These are phyloP conservation scores for Phytophthora vignae DNA, from an alignment of 352 stramenopile genomes.

Conservation along the genomic window DNA sequence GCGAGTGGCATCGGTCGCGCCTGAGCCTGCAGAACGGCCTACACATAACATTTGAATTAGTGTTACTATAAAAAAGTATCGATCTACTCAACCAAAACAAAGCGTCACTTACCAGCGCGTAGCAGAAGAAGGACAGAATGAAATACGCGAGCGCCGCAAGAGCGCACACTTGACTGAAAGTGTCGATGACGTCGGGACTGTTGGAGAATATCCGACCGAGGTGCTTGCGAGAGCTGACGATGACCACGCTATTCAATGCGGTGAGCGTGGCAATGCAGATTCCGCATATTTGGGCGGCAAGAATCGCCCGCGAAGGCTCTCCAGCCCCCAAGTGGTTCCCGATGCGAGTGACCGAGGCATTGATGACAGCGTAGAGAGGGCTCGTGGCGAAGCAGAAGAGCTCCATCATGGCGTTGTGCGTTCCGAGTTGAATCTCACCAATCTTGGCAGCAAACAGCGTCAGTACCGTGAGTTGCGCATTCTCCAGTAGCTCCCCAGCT, in stretches of 20 bases:
- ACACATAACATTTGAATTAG: conserved; percentile 15
- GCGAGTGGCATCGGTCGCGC: conserved; percentile 61
- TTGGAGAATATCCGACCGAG: conserved; percentile 81
- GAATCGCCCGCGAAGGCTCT: conserved; percentile 43
- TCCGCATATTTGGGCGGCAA: conserved; percentile 60
- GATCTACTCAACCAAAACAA: no score
- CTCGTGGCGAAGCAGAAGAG: conserved; percentile 83
- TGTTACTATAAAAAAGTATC: no score
- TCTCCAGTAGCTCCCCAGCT: conserved; percentile 72
- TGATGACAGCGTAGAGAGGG: conserved; percentile 79
- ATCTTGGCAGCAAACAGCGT: conserved; percentile 76
- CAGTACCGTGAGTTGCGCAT: conserved; percentile 80
- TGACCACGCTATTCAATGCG: conserved; percentile 44
- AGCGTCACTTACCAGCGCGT: conserved; percentile 59
- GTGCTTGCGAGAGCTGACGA: conserved; percentile 48
- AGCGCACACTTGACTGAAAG: conserved; percentile 61
- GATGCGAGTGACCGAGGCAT: conserved; percentile 71
- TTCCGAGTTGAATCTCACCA: conserved; percentile 74
- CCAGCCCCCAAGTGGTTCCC: conserved; percentile 69
- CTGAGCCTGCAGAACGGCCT: conserved; percentile 75
- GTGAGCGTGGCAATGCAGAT: conserved; percentile 55
- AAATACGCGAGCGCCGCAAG: conserved; percentile 73
- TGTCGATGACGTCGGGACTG: conserved; percentile 58
- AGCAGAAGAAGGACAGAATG: conserved; percentile 83
- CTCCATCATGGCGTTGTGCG: conserved; percentile 88